A percentile compares a stretch with the other conserved stretches of the same genome.
Evolutionary conservation across 2,329 filamentous ascomycete species (phyloP).

Genomic region (Raffaelea arxii): DNA sequence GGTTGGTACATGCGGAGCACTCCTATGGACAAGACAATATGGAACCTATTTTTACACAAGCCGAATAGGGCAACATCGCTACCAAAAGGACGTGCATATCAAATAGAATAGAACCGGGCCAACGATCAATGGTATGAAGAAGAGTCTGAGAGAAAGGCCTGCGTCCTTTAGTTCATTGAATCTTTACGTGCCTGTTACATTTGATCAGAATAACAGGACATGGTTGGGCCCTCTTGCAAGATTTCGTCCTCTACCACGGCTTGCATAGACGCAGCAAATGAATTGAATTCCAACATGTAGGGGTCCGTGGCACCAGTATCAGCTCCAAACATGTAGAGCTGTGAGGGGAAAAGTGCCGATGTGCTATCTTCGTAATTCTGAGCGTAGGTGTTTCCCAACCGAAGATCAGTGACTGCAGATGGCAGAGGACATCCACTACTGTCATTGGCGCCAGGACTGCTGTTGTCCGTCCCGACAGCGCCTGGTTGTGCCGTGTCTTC

Average conservation of each 20-base stretch:
- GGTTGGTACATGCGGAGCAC: too few relatives aligned
- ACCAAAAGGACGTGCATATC: too few relatives aligned
- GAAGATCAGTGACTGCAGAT: neutral
- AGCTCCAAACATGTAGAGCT: neutral
- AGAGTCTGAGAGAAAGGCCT: too few relatives aligned
- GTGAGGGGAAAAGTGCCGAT: neutral
- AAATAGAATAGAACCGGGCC: too few relatives aligned
- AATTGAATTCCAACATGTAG: neutral
- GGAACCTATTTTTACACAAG: too few relatives aligned
- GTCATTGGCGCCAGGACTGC: neutral
- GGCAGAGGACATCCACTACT: too few relatives aligned
- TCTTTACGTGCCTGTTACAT: neutral
- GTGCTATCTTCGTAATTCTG: neutral
- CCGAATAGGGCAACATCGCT: too few relatives aligned
- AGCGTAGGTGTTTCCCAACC: neutral
- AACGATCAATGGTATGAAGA: too few relatives aligned
- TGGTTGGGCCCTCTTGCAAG: too few relatives aligned
- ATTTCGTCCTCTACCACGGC: too few relatives aligned
- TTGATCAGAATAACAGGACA: neutral
- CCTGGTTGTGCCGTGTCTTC: too few relatives aligned
- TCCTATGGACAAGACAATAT: too few relatives aligned
- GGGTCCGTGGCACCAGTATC: neutral
- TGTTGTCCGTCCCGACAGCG: neutral
- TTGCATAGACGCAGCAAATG: neutral
- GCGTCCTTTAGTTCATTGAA: neutral